These are phyloP conservation scores for Corynascus novoguineensis DNA, from an alignment of 495 filamentous ascomycete genomes.

Conservation along the genomic window DNA sequence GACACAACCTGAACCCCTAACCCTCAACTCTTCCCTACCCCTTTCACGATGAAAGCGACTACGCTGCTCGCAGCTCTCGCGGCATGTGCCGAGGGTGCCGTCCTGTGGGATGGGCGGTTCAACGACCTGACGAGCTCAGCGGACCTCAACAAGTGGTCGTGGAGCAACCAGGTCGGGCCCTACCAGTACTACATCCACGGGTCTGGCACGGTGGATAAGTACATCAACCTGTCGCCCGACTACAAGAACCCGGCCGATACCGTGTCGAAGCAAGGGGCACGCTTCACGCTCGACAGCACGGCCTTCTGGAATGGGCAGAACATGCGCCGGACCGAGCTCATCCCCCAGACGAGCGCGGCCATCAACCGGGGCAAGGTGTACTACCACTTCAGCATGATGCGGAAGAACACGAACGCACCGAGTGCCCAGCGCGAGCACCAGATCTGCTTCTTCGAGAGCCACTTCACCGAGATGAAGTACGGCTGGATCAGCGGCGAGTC, in stretches of 20 bases:
- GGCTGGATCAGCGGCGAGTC: conserved; percentile 47
- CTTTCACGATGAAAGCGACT: conserved; percentile 1
- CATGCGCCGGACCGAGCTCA: conserved; percentile 56
- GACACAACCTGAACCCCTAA: no score
- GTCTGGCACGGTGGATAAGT: conserved; percentile 46
- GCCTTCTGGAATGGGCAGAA: conserved; percentile 55
- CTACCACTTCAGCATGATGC: conserved; percentile 67
- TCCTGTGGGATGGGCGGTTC: conserved; percentile 60
- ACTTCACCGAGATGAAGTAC: conserved; percentile 72
- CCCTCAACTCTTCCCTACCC: background rate
- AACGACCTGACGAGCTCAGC: conserved; percentile 47
- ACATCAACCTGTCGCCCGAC: conserved; percentile 48
- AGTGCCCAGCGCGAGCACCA: conserved; percentile 61
- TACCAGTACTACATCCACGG: conserved; percentile 77
- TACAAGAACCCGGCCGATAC: conserved; percentile 66
- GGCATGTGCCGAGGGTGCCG: conserved; percentile 27
- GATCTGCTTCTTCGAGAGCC: conserved; percentile 69
- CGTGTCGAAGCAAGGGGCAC: conserved; percentile 56
- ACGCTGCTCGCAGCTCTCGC: conserved; percentile 13
- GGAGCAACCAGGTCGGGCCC: conserved; percentile 57
- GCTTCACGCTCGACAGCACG: conserved; percentile 62
- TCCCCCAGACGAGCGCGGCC: conserved; percentile 60
- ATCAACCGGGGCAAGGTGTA: conserved; percentile 57
- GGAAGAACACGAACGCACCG: conserved; percentile 53
- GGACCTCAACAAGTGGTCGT: conserved; percentile 58